A percentile compares a stretch with the other conserved stretches of the same genome.
Conservation (phyloP, 1,139 yeast genomes). For the Yamadazyma diospyri region DNA sequence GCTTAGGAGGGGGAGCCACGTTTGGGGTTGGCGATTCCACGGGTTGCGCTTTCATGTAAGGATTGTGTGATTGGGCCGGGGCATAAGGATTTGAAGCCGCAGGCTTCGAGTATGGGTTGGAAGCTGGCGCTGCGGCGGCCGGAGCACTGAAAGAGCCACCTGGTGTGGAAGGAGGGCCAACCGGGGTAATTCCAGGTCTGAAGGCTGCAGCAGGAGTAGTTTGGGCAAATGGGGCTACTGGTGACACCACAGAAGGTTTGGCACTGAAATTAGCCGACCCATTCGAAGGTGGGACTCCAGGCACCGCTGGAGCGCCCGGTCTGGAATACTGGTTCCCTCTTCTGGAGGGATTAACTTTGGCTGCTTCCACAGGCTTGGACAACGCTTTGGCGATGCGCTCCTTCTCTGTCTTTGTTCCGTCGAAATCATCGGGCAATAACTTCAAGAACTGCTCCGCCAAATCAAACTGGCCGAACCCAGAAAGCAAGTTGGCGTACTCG, state of each 20-base stretch:
- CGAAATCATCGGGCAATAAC: conserved; percentile 60
- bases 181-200: neutral
- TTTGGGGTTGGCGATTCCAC: conserved; percentile 10
- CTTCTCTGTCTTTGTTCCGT: conserved; percentile 51
- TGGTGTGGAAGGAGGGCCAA: neutral
- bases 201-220: neutral
- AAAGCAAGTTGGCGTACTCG: conserved; percentile 78
- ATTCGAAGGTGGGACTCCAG: neutral
- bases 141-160: neutral
- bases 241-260: no score
- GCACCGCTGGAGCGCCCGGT: neutral
- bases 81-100: conserved; percentile 14
- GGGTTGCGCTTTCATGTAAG: conserved; percentile 14
- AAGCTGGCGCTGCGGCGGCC: neutral
- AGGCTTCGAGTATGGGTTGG: conserved; percentile 4
- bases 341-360: neutral
- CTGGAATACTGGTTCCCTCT: conserved; percentile 8
- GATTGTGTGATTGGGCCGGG: conserved; percentile 16
- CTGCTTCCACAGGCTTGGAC: neutral
- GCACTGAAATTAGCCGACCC: neutral
- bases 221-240: neutral
- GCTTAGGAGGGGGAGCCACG: conserved; percentile 30
- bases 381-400: conserved; percentile 71
- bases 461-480: conserved; percentile 81
- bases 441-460: conserved; percentile 70